These are phyloP conservation scores for Cryptococcus sp. DNA, from an alignment of 1,284 basidiomycete genomes.

Conservation along the genomic window DNA sequence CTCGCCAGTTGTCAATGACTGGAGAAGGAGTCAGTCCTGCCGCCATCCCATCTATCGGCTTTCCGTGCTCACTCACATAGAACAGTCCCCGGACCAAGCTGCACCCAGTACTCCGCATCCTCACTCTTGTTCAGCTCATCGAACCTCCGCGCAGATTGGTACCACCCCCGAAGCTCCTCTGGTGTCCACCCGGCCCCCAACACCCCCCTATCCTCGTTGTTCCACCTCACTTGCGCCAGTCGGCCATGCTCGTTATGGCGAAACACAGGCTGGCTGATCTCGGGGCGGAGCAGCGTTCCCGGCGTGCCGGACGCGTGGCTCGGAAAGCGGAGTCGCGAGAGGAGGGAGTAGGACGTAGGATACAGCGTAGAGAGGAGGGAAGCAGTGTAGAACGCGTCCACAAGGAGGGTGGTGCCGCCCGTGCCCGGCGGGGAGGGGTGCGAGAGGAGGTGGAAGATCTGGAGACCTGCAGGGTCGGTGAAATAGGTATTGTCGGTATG, in stretches of 20 bases:
- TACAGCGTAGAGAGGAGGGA: slow-evolving; percentile 69
- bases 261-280: slow-evolving; percentile 58
- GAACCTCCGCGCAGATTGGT: slow-evolving; percentile 77
- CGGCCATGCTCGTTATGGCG: slow-evolving; percentile 64
- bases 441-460: slow-evolving; percentile 89
- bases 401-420: slow-evolving; percentile 84
- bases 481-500: slow-evolving; percentile 97
- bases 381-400: slow-evolving; percentile 92
- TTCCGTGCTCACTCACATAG: slow-evolving; percentile 62
- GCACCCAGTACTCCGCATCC: slow-evolving; percentile 88
- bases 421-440: slow-evolving; percentile 65
- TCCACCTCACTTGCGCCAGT: slow-evolving; percentile 82
- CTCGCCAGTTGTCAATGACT: slow-evolving; percentile 93
- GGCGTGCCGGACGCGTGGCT: slow-evolving; percentile 85
- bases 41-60: neutral
- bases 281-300: slow-evolving; percentile 61
- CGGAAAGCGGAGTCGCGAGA: slow-evolving; percentile 68
- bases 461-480: slow-evolving; percentile 87
- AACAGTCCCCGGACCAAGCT: slow-evolving; percentile 78
- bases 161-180: slow-evolving; percentile 70
- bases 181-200: slow-evolving; percentile 59
- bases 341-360: slow-evolving; percentile 67
- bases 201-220: slow-evolving; percentile 88
- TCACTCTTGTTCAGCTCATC: slow-evolving; percentile 68
- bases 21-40: slow-evolving; percentile 1